Evolutionary conservation across 2,329 filamentous ascomycete species (phyloP), one percentile per base, ranked within the genome.

Genomic region (Pseudocercospora crystallina): DNA sequence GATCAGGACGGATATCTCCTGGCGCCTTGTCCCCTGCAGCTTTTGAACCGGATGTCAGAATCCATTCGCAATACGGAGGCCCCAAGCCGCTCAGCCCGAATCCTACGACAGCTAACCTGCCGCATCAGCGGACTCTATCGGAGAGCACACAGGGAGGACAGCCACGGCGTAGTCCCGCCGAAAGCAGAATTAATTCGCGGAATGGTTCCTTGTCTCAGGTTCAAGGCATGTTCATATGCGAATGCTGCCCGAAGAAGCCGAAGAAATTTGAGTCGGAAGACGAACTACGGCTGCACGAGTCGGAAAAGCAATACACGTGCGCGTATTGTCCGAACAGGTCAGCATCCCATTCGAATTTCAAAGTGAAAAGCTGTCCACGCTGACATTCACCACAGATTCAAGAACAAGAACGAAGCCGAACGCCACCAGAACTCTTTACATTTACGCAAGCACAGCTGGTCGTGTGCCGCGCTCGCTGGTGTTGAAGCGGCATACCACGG

Each of bases 391-490:
- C 30, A 30, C 20, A 53, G 50, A 9, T 97, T 97, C 77, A 97
- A 97, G 73, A 97, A 97, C 75, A 97, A 97, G 74, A 97, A 97
- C 64, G 94, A 97, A 73, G 91, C 91, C 2, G 92, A 97, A 71
- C 84, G 94, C 30, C 92, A 97, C 68, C 91, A 96, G 66, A 97
- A 96, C 65, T 96, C 91, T 11, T 81, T 97, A 9, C 92, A 97
- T 70, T 80, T 97, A 8, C 84, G 92, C 31, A 85, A 87, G 17
- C 90, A 97, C 73, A 96, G 91, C 42, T 99, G 94, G 94, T 96
- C 92, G 9, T 99, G 94, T 70, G 91, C 90, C 30, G 89, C 91
- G 1, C 81, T 99, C 20, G 70, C 77, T 15, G 82, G 82, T 9
- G 80, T 83, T 64, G 83, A 90, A 64, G 84, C 87, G 12, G 92